These are phyloP conservation scores for Yarrowia sp. DNA, from an alignment of 805 yeast species.

Conservation along the genomic window DNA sequence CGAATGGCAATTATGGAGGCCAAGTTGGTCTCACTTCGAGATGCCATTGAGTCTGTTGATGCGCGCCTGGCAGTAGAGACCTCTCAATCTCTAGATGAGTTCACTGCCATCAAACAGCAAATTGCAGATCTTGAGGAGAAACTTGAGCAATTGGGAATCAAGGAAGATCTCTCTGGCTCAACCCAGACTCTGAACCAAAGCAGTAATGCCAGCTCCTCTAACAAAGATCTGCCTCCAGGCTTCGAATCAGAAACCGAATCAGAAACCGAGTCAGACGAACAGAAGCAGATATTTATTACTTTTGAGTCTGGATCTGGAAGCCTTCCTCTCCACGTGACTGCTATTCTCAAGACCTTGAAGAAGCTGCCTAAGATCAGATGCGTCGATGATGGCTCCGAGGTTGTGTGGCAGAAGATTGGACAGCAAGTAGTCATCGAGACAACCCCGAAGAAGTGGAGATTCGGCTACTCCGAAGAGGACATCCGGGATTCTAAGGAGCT, in stretches of 20 bases:
- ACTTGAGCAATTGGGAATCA: background rate
- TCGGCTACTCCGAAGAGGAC: background rate
- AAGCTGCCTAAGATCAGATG: background rate
- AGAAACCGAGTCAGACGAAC: background rate
- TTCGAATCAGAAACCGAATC: background rate
- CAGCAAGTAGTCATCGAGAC: background rate
- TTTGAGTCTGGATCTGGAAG: conserved; percentile 2
- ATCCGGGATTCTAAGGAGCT: background rate
- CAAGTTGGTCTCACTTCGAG: conserved; percentile 10
- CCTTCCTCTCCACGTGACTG: conserved; percentile 6
- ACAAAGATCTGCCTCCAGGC: background rate
- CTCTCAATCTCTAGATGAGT: background rate
- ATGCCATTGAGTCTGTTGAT: conserved; percentile 4
- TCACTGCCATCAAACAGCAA: background rate
- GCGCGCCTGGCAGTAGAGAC: background rate
- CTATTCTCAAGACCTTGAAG: conserved; percentile 15
- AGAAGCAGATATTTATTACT: background rate
- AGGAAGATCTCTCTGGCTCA: conserved; percentile 2
- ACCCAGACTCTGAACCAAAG: background rate
- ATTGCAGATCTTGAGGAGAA: background rate
- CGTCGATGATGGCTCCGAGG: background rate
- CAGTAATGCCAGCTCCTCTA: background rate
- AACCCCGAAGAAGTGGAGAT: background rate
- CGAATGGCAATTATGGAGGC: conserved; percentile 14
- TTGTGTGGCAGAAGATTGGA: conserved; percentile 1